Conservation (phyloP, 2,329 filamentous ascomycete genomes). For the Tolypocladium paradoxum region DNA sequence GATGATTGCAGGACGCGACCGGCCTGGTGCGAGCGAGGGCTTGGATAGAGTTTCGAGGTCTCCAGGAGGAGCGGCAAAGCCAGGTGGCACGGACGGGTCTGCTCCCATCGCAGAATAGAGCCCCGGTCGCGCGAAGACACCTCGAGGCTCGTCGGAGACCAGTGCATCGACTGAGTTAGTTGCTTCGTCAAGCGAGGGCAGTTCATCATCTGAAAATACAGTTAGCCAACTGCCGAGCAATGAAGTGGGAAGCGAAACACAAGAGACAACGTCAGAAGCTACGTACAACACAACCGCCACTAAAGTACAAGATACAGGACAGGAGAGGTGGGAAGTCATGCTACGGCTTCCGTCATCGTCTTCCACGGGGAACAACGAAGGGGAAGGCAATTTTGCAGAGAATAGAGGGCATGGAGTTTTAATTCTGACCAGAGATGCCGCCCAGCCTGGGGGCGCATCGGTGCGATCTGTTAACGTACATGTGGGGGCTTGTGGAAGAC, state of each 20-base stretch:
- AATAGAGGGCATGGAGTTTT: slow-evolving; percentile 27
- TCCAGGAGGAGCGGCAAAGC: slow-evolving; percentile 14
- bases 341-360: slow-evolving; percentile 53
- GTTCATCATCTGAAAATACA: slow-evolving; percentile 47
- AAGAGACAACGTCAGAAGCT: slow-evolving; percentile 8
- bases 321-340: slow-evolving; percentile 25
- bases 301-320: slow-evolving; percentile 3
- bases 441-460: slow-evolving; percentile 18
- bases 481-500: slow-evolving; percentile 50
- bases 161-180: slow-evolving; percentile 56
- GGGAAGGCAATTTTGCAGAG: slow-evolving; percentile 22
- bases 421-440: slow-evolving; percentile 30
- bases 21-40: slow-evolving; percentile 9
- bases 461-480: slow-evolving; percentile 52
- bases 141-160: slow-evolving; percentile 46
- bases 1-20: slow-evolving; percentile 11
- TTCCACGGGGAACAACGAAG: slow-evolving; percentile 34
- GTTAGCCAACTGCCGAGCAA: slow-evolving; percentile 28
- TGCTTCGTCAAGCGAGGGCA: slow-evolving; percentile 50
- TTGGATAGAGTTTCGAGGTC: slow-evolving; percentile 10
- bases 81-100: slow-evolving; percentile 19
- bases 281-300: not conserved
- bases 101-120: slow-evolving; percentile 2
- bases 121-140: slow-evolving; percentile 4
- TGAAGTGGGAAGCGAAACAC: slow-evolving; percentile 10